These are phyloP conservation scores for Psilocybe sp. DNA, from an alignment of 768 basidiomycete genomes.

Conservation along the genomic window DNA sequence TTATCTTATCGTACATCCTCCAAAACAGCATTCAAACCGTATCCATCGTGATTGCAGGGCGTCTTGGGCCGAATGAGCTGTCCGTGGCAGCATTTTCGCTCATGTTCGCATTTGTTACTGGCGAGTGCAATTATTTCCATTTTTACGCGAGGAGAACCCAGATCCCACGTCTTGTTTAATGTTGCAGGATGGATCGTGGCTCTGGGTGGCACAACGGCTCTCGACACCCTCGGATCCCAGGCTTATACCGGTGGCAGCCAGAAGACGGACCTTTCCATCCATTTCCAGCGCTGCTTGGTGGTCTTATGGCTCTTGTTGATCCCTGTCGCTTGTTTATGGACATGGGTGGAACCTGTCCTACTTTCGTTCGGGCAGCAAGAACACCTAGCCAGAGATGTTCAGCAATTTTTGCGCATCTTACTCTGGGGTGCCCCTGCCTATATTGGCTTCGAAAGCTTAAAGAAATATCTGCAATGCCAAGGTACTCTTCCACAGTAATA, in stretches of 20 bases:
- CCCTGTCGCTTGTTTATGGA: slow-evolving; percentile 64
- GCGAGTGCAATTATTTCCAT: slow-evolving; percentile 44
- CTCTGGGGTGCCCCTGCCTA: slow-evolving; percentile 68
- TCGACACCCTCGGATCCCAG: slow-evolving; percentile 77
- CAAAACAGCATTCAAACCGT: slow-evolving; percentile 75
- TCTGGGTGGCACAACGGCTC: slow-evolving; percentile 73
- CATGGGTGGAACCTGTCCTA: slow-evolving; percentile 60
- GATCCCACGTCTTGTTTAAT: slow-evolving; percentile 43
- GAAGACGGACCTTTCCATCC: slow-evolving; percentile 65
- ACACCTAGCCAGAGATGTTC: slow-evolving; percentile 56
- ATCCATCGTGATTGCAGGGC: slow-evolving; percentile 61
- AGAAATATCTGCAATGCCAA: slow-evolving; percentile 81
- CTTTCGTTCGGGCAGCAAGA: slow-evolving; percentile 60
- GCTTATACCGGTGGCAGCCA: slow-evolving; percentile 64
- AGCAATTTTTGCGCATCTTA: slow-evolving; percentile 63
- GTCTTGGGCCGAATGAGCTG: slow-evolving; percentile 66
- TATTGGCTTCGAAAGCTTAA: slow-evolving; percentile 72
- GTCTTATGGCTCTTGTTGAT: slow-evolving; percentile 63
- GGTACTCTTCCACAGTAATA: slow-evolving; percentile 34
- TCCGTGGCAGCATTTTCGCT: slow-evolving; percentile 71
- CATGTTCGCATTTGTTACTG: slow-evolving; percentile 79
- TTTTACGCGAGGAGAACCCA: slow-evolving; percentile 23
- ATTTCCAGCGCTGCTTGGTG: slow-evolving; percentile 68
- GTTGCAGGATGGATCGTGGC: slow-evolving; percentile 71
- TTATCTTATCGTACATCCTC: slow-evolving; percentile 66